These are phyloP conservation scores for Musa beccarii DNA, from an alignment of 176 grass and related monocot genomes.

Conservation along the genomic window DNA sequence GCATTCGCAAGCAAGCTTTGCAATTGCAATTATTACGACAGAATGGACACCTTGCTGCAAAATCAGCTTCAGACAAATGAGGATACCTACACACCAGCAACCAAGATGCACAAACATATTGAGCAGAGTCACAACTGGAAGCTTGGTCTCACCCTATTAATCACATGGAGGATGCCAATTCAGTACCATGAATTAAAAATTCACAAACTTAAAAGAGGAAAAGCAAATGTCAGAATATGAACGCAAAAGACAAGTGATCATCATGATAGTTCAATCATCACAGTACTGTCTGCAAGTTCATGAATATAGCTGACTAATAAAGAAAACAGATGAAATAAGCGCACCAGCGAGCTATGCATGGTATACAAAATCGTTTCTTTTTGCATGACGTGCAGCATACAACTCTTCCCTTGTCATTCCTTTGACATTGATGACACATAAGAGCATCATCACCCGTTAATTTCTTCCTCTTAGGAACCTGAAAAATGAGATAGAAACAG, in stretches of 20 bases:
- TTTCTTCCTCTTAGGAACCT: constrained; percentile 23
- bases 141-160: not conserved
- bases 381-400: constrained; percentile 43
- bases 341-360: constrained; percentile 48
- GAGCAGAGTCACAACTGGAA: not conserved
- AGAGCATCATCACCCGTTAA: constrained; percentile 36
- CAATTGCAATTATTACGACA: constrained; percentile 70
- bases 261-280: too few relatives aligned
- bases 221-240: not conserved
- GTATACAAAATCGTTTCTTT: constrained; percentile 41
- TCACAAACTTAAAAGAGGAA: not conserved
- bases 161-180: not conserved
- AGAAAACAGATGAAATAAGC: constrained; percentile 5
- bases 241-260: not conserved
- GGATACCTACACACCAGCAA: constrained; percentile 54
- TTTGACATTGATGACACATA: constrained; percentile 73
- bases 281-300: not conserved
- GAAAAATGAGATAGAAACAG: not conserved
- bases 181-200: not conserved
- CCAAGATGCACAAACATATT: not conserved
- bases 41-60: constrained; percentile 42
- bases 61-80: constrained; percentile 37
- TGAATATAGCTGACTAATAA: not conserved
- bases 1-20: constrained; percentile 51
- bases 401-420: constrained; percentile 45